These are phyloP conservation scores for Colletotrichum sp. DNA, from an alignment of 2,329 filamentous ascomycete species.

Conservation along the genomic window DNA sequence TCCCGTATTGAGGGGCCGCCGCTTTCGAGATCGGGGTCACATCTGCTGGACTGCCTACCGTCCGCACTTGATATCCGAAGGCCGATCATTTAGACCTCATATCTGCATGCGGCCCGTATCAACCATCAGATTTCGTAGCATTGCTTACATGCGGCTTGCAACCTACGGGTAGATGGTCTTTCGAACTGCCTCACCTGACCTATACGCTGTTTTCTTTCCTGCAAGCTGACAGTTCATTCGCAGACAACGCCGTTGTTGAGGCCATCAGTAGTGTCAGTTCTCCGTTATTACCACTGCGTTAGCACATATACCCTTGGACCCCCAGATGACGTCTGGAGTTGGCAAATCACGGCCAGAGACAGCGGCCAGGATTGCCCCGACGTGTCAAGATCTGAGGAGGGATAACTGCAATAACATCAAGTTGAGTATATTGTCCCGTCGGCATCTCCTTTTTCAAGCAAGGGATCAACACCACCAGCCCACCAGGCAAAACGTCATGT, in stretches of 20 bases:
- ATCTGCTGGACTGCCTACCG: neutral
- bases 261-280: neutral
- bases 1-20: neutral
- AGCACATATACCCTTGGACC: constrained; percentile 8
- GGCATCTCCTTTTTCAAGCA: neutral
- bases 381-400: neutral
- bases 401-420: neutral
- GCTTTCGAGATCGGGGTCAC: neutral
- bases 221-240: neutral
- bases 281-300: neutral
- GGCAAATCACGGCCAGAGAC: neutral
- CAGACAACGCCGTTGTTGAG: neutral
- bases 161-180: neutral
- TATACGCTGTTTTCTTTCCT: neutral
- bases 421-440: neutral
- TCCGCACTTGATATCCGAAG: neutral
- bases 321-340: constrained; percentile 3
- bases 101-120: neutral
- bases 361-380: neutral
- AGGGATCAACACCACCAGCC: neutral
- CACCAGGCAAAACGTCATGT: constrained; percentile 9
- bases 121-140: neutral
- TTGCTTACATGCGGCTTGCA: neutral
- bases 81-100: neutral
- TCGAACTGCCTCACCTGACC: neutral